Evolutionary conservation across 345 rosid genomes (phyloP), one percentile per base, ranked within the genome.

Genomic region (Eucalyptus regnans): DNA sequence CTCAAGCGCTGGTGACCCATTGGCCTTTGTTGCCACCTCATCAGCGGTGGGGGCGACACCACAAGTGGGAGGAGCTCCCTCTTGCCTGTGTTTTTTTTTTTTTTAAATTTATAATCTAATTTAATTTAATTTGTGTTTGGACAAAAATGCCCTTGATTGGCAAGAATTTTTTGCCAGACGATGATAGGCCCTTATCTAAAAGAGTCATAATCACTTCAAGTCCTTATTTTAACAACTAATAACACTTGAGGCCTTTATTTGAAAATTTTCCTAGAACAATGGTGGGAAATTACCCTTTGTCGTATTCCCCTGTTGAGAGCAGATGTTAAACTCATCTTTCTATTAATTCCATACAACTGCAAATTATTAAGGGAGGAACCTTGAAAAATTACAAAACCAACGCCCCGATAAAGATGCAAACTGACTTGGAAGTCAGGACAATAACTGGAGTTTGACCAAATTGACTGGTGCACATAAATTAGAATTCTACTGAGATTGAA

Each of bases 1-100:
- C 9, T 52, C 1, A 52, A 7, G 58, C 2, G 2, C 8, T 2
- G 0, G 20, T 2, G 0, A 52, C 25, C 8, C 23, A 0, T 1
- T 0, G 8, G 0, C 23, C 23, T 52, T 52, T 52, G 58, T 0
- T 52, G 2, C 20, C 23, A 18, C 9, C 23, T 0, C 23, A 52
- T 1, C 0, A 0, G 8, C 9, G 3, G 5, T 52, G 23, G 56
- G 56, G 56, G 1, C 2, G 0, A 4, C 7, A 9, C 56, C 56
- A 52, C 23, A 52, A 52, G 4, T 52, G 58, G 58, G 10, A 52
- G 58, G 58, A 52, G 25, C 23, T 52, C 58, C 58, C 25, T 52
- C 10, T 52, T 18, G 4, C 23, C 0, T 3, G 1, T 18, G 2
- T 52, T 52, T 52, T 52, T 18, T 3, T 17, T 51, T 51, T 7